Conservation (phyloP, 495 filamentous ascomycete species). For the Staphylotrichum tortipilum region DNA sequence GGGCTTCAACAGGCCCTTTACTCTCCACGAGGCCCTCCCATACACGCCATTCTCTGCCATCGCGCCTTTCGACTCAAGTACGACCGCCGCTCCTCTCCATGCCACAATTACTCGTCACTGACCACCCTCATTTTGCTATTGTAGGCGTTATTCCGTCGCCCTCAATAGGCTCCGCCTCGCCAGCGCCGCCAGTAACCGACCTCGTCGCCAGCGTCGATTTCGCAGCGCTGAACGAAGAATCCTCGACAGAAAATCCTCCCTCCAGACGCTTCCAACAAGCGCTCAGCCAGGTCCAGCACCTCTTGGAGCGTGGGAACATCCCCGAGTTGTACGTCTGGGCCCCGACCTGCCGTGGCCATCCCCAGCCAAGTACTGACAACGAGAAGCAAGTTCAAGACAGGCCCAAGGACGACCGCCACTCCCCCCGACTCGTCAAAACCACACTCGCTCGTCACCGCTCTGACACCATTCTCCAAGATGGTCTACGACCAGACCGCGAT, state of each 20-base stretch:
- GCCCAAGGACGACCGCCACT: constrained; percentile 19
- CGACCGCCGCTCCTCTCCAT: constrained; percentile 8
- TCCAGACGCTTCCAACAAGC: constrained; percentile 38
- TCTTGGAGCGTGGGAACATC: constrained; percentile 57
- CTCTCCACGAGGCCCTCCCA: constrained; percentile 76
- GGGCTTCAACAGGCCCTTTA: constrained; percentile 30
- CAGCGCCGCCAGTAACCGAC: constrained; percentile 35
- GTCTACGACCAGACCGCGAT: constrained; percentile 34
- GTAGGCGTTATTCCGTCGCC: constrained; percentile 67
- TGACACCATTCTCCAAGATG: constrained; percentile 37
- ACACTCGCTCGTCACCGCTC: constrained; percentile 21
- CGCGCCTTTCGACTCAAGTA: constrained; percentile 78
- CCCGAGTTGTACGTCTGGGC: constrained; percentile 68
- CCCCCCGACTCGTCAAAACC: constrained; percentile 9
- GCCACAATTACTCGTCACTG: neutral
- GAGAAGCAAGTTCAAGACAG: constrained; percentile 60
- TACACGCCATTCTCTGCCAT: constrained; percentile 89
- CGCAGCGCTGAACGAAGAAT: constrained; percentile 46
- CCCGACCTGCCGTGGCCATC: too few species aligned
- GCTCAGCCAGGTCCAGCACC: constrained; percentile 58
- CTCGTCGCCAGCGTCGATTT: constrained; percentile 38
- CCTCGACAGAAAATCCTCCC: constrained; percentile 23
- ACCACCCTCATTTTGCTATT: neutral
- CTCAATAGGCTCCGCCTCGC: constrained; percentile 43
- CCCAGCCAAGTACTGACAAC: constrained; percentile 18